Conservation (phyloP, 495 filamentous ascomycete species). For the Aspergillus haitiensis region DNA sequence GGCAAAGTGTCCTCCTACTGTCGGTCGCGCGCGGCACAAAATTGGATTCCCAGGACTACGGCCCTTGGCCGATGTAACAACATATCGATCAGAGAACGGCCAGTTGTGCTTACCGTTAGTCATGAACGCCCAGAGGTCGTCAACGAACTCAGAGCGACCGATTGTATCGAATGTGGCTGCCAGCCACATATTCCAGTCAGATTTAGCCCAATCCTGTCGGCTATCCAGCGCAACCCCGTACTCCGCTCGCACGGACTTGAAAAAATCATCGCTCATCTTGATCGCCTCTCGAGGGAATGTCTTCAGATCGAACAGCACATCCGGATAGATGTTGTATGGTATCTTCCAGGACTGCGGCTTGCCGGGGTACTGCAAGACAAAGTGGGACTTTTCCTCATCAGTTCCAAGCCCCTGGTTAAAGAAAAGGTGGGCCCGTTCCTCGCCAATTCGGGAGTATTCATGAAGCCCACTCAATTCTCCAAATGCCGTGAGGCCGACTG, state of each 20-base stretch:
- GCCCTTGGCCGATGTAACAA: slow-evolving; percentile 40
- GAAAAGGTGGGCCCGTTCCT: slow-evolving; percentile 41
- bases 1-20: slow-evolving; percentile 58
- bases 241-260: slow-evolving; percentile 37
- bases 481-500: slow-evolving; percentile 54
- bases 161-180: slow-evolving; percentile 35
- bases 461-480: slow-evolving; percentile 40
- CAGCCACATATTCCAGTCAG: slow-evolving; percentile 53
- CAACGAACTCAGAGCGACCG: slow-evolving; percentile 38
- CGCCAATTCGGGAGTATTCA: slow-evolving; percentile 43
- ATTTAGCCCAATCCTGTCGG: slow-evolving; percentile 50
- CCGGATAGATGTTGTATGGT: slow-evolving; percentile 49
- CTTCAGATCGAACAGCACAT: slow-evolving; percentile 44
- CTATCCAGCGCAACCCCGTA: slow-evolving; percentile 48
- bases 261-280: slow-evolving; percentile 43
- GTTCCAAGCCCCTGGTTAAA: slow-evolving; percentile 41
- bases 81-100: slow-evolving; percentile 51
- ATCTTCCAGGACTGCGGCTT: slow-evolving; percentile 40
- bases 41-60: slow-evolving; percentile 37
- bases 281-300: slow-evolving; percentile 41
- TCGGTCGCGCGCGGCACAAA: slow-evolving; percentile 54
- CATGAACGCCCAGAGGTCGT: slow-evolving; percentile 48
- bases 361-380: slow-evolving; percentile 44
- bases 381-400: slow-evolving; percentile 42
- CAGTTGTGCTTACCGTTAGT: slow-evolving; percentile 49